Evolutionary conservation across 805 yeast species (phyloP).

Genomic region (Lipomyces yamanashiensis): DNA sequence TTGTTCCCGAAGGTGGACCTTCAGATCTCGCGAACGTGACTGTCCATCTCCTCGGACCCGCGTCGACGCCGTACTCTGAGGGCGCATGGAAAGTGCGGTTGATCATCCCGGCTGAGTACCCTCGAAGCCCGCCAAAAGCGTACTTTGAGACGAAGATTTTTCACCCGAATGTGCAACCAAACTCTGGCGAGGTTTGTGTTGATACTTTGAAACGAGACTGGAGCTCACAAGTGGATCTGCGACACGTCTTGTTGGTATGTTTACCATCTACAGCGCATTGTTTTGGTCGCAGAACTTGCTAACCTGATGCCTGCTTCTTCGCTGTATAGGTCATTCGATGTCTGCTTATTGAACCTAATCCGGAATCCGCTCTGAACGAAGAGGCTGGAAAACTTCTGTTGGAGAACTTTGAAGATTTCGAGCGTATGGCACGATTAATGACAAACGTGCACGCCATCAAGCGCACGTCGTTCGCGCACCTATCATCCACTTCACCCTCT

Average conservation of each 20-base stretch:
- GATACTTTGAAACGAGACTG: constrained; percentile 45
- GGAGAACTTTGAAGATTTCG: constrained; percentile 41
- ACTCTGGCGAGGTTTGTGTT: constrained; percentile 44
- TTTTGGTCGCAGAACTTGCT: no score
- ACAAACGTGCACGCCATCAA: constrained; percentile 42
- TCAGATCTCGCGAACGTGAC: constrained; percentile 25
- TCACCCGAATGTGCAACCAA: constrained; percentile 44
- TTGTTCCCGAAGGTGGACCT: constrained; percentile 29
- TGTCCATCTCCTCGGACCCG: constrained; percentile 46
- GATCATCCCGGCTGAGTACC: constrained; percentile 48
- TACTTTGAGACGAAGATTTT: constrained; percentile 45
- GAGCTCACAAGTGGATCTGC: constrained; percentile 40
- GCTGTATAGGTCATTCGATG: constrained; percentile 40
- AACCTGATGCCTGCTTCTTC: no score
- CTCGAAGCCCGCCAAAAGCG: constrained; percentile 53
- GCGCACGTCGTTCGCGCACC: constrained; percentile 15
- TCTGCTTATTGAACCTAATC: constrained; percentile 43
- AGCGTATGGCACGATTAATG: constrained; percentile 41
- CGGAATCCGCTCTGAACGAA: constrained; percentile 44
- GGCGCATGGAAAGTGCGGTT: constrained; percentile 56
- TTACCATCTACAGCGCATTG: not conserved
- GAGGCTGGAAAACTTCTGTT: constrained; percentile 44
- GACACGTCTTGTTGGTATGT: constrained; percentile 39
- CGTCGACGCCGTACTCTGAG: constrained; percentile 50
- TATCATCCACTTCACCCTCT: constrained; percentile 1